Evolutionary conservation across 306 rosid genomes (phyloP), one percentile per base, ranked within the genome.

Genomic region (Gastrolobium villosum): DNA sequence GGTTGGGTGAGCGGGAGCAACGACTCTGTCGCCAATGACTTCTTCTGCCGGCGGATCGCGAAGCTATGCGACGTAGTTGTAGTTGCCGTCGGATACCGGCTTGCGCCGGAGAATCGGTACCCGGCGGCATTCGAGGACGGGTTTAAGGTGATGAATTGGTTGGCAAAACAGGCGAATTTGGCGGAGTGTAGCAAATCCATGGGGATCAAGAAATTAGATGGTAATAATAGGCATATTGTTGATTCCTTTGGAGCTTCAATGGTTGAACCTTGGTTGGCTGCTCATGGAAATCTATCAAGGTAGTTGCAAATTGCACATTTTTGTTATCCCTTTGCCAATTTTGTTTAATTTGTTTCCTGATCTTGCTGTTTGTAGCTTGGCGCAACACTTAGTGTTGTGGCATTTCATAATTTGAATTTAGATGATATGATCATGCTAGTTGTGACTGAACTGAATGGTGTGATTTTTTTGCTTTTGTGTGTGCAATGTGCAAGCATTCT

Each of bases 1-100:
- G 99, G 98, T 3, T 95, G 99, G 99, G 98, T 95, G 78, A 91
- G 97, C 63, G 99, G 99, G 80, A 90, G 98, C 84, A 86, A 81
- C 35, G 97, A 93, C 36, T 87, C 99, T 10, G 93, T 80, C 13
- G 94, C 97, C 1, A 95, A 95, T 28, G 98, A 93, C 28, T 77
- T 74, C 10, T 95, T 93, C 71, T 93, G 99, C 61, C 80, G 99
- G 78, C 71, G 99, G 68, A 85, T 93, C 30, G 90, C 98, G 4
- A 95, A 89, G 70, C 44, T 91, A 39, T 95, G 97, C 26, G 99
- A 95, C 37, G 91, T 84, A 20, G 85, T 93, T 5, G 92, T 93
- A 0, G 77, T 95, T 20, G 91, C 98, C 0, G 94, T 92, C 1
- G 98, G 99, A 10, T 95, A 95, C 28, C 70, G 98, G 80, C 89